Evolutionary conservation across 2,329 filamentous ascomycete genomes (phyloP).

Genomic region (Metarhizium guizhouense): DNA sequence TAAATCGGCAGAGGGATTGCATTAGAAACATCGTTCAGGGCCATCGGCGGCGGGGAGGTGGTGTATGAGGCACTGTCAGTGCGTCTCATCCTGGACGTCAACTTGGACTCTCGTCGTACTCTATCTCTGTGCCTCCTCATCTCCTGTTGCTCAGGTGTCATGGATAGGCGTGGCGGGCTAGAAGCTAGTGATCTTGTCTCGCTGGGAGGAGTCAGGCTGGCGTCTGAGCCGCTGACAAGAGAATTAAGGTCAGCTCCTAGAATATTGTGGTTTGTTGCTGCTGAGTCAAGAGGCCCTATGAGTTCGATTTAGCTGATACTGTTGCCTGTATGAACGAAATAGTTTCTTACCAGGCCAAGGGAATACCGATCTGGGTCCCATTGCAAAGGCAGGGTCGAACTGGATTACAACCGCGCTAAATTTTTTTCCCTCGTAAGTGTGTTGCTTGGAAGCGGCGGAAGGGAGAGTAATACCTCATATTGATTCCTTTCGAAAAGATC

Average conservation of each 20-base stretch:
- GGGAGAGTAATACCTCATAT: constrained; percentile 26
- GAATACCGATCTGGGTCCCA: constrained; percentile 41
- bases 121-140: constrained; percentile 53
- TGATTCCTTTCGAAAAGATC: constrained; percentile 2
- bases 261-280: constrained; percentile 21
- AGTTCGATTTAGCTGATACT: constrained; percentile 6
- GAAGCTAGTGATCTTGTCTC: constrained; percentile 44
- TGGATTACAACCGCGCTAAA: constrained; percentile 39
- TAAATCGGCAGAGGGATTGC: constrained; percentile 39
- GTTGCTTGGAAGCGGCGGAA: neutral
- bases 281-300: constrained; percentile 27
- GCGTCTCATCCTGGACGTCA: constrained; percentile 40
- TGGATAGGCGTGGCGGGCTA: constrained; percentile 45
- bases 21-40: constrained; percentile 29
- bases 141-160: constrained; percentile 53
- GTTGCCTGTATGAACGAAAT: neutral
- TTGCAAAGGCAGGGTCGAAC: constrained; percentile 41
- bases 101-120: constrained; percentile 48
- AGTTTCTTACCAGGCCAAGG: constrained; percentile 36
- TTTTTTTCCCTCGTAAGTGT: neutral
- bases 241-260: constrained; percentile 36
- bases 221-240: constrained; percentile 38
- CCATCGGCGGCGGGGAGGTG: constrained; percentile 26
- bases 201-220: constrained; percentile 41
- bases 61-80: constrained; percentile 37